These are phyloP conservation scores for Oxyria digyna DNA, from an alignment of 148 eudicot genomes.

Conservation along the genomic window DNA sequence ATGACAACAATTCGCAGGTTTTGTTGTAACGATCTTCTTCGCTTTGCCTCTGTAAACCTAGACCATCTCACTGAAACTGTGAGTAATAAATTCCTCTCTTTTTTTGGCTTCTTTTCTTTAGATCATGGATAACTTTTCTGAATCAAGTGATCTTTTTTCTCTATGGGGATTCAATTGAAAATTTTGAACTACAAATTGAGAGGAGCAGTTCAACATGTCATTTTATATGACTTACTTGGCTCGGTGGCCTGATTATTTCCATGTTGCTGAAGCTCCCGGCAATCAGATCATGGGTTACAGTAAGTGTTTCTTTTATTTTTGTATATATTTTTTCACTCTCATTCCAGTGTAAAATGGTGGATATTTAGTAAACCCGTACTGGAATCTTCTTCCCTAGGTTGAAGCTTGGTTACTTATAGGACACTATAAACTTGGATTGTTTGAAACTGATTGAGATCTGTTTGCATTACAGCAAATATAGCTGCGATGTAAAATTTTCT, in stretches of 20 bases:
- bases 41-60: constrained; percentile 74
- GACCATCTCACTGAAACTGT: constrained; percentile 98
- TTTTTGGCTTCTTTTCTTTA: not conserved
- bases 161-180: not conserved
- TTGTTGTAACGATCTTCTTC: constrained; percentile 86
- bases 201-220: constrained; percentile 87
- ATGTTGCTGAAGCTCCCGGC: constrained; percentile 91
- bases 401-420: too few species aligned
- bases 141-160: not conserved
- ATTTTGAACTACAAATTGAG: not conserved
- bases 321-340: too few species aligned
- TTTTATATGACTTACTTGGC: constrained; percentile 97
- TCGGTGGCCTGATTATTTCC: constrained; percentile 93
- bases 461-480: too few species aligned
- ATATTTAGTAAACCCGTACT: too few species aligned
- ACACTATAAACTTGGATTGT: too few species aligned
- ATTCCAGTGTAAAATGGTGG: too few species aligned
- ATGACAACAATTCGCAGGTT: constrained; percentile 89
- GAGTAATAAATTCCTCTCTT: constrained; percentile 8
- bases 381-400: too few species aligned
- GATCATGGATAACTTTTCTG: not conserved
- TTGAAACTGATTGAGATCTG: too few species aligned
- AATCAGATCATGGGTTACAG: constrained; percentile 89
- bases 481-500: not conserved
- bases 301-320: constrained; percentile 20